phyloP scores from a whole-genome alignment of 2,329 filamentous ascomycete species.

The Chaetomium sp. region DNA sequence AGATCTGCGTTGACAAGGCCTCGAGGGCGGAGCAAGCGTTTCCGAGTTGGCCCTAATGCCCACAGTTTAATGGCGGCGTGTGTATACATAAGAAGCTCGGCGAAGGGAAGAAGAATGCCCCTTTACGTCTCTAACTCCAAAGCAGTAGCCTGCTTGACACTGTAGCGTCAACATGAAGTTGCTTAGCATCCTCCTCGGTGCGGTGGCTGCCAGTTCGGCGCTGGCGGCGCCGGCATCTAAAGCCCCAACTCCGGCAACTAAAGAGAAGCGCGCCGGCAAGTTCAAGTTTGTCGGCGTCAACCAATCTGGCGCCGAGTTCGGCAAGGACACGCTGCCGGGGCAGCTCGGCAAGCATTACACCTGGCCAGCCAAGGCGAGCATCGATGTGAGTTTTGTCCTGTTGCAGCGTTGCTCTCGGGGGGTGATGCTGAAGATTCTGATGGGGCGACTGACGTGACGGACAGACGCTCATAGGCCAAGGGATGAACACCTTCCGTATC shows the following conservation, averaged over 20 bases:
- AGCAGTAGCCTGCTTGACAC: background rate
- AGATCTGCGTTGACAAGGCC: slow-evolving; percentile 16
- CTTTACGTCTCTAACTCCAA: too few species aligned
- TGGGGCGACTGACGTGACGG: background rate
- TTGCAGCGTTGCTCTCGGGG: background rate
- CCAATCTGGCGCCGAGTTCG: slow-evolving; percentile 64
- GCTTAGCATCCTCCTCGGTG: slow-evolving; percentile 38
- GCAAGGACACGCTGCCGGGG: slow-evolving; percentile 59
- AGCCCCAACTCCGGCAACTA: slow-evolving; percentile 35
- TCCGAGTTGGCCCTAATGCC: slow-evolving; percentile 26
- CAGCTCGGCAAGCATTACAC: slow-evolving; percentile 60
- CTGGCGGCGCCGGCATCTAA: slow-evolving; percentile 38
- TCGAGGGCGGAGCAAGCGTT: slow-evolving; percentile 32
- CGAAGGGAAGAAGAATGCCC: too few species aligned
- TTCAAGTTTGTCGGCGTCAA: slow-evolving; percentile 50
- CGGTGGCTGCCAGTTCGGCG: slow-evolving; percentile 38
- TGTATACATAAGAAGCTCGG: background rate
- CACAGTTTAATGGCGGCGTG: background rate
- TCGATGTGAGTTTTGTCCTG: slow-evolving; percentile 39
- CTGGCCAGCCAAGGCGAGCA: slow-evolving; percentile 57
- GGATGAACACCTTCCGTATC: slow-evolving; percentile 61
- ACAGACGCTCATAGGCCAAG: slow-evolving; percentile 53
- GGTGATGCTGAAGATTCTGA: slow-evolving; percentile 31
- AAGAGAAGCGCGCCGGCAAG: slow-evolving; percentile 42
- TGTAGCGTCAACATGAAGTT: slow-evolving; percentile 39